Evolutionary conservation across 129 eudicot species (phyloP).

Genomic region (Tagetes erecta): DNA sequence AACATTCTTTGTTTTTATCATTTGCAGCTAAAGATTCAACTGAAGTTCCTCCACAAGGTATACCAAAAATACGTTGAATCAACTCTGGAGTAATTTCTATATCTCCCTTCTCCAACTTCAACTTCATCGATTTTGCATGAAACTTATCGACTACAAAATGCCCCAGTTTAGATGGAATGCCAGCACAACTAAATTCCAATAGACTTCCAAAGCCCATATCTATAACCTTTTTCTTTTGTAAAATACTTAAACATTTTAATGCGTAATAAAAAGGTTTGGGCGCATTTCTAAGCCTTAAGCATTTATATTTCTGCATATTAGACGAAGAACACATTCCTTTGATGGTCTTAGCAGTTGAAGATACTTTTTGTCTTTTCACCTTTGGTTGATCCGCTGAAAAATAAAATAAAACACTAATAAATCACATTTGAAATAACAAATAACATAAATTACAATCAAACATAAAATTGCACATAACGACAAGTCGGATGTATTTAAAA

Average conservation of each 20-base stretch:
- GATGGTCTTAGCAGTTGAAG: not conserved
- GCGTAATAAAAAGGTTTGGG: not conserved
- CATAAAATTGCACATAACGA: not conserved
- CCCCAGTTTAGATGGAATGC: not conserved
- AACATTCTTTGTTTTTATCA: constrained; percentile 2
- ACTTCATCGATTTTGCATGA: not conserved
- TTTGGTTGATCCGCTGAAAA: not conserved
- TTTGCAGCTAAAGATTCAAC: not conserved
- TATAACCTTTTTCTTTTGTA: constrained; percentile 1
- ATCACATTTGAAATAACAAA: not conserved
- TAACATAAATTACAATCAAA: not conserved
- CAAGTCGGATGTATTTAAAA: not conserved
- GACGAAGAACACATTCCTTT: not conserved
- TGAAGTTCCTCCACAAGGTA: not conserved
- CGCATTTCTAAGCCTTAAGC: not conserved
- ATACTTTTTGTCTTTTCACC: not conserved
- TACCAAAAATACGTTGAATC: not conserved
- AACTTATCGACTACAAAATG: not conserved
- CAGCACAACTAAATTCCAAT: not conserved
- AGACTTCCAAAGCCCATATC: constrained; percentile 3
- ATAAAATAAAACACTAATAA: not conserved
- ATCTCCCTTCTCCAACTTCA: constrained; percentile 2
- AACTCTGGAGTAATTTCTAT: not conserved
- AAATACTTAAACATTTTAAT: not conserved
- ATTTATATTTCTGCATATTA: not conserved